Evolutionary conservation across 768 basidiomycete species (phyloP), one percentile per base, ranked within the genome.

Genomic region (Chalciporus sphaerocephalus): DNA sequence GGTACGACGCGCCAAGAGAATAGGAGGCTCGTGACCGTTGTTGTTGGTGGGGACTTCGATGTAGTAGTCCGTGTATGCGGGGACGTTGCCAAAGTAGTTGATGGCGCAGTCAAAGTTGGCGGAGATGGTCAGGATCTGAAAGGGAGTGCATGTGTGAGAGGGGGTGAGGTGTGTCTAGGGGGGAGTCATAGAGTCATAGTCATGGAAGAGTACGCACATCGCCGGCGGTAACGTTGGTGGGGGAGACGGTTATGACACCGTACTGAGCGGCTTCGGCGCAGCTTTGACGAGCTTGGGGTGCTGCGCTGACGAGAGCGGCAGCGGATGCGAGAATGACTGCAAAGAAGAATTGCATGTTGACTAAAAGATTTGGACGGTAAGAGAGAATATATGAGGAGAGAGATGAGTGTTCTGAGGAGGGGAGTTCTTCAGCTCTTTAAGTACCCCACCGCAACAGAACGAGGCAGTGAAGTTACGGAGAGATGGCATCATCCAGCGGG

Each of bases 11-110:
- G 47, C 45, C 38, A 65, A 39, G 32, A 65, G 59, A 49, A 65
- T 66, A 3, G 56, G 59, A 28, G 63, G 56, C 18, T 65, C 66
- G 23, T 55, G 1, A 17, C 64, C 63, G 22, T 55, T 65, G 54
- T 65, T 68, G 32, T 60, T 57, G 20, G 40, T 38, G 8, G 66
- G 64, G 13, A 68, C 63, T 40, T 64, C 66, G 16, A 65, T 62
- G 25, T 65, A 68, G 44, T 66, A 65, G 43, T 65, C 63, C 46
- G 54, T 64, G 43, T 40, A 65, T 45, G 54, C 33, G 4, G 63
- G 63, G 12, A 24, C n/a, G n/a, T 38, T 17, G 11, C 47, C 50
- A 11, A 54, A 53, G 42, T 4, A 38, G 25, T 52, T 50, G 46
- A 57, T 48, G 30, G 65, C 58, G 9, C 63, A 65, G 10, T n/a